phyloP scores from a whole-genome alignment of 2,329 filamentous ascomycete genomes.

The Cytospora chrysosperma region DNA sequence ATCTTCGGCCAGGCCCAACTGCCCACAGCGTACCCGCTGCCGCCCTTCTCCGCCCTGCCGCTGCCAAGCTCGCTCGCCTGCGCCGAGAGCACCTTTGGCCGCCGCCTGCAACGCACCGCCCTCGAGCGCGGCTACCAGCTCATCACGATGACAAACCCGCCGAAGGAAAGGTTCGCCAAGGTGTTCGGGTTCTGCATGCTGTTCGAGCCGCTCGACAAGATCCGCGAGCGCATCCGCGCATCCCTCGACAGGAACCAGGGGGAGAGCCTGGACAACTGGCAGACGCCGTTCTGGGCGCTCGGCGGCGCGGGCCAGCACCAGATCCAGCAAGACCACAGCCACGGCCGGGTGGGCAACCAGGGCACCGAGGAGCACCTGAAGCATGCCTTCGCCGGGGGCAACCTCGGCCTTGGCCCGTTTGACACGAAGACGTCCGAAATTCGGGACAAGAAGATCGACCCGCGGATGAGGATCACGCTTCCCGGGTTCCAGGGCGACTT shows the following conservation, averaged over 20 bases:
- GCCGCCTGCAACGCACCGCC: constrained; percentile 65
- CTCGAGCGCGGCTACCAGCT: constrained; percentile 63
- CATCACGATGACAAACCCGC: constrained; percentile 40
- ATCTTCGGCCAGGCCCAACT: constrained; percentile 28
- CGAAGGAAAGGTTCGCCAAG: constrained; percentile 12
- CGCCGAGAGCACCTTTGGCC: constrained; percentile 66
- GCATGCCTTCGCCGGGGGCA: constrained; percentile 31
- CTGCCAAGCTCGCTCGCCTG: constrained; percentile 57
- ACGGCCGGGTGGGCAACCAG: constrained; percentile 38
- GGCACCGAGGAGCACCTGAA: constrained; percentile 33
- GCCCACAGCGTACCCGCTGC: constrained; percentile 21
- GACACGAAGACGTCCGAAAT: constrained; percentile 38
- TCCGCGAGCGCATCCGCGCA: constrained; percentile 12
- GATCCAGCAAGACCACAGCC: background rate
- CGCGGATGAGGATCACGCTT: constrained; percentile 51
- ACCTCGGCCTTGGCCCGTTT: constrained; percentile 51
- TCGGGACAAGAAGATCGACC: constrained; percentile 44
- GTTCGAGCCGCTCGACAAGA: constrained; percentile 23
- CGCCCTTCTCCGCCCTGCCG: constrained; percentile 39
- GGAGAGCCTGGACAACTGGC: constrained; percentile 22
- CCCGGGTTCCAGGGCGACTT: constrained; percentile 71
- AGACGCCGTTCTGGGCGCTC: constrained; percentile 20
- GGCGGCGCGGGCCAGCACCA: constrained; percentile 22
- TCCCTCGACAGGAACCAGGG: constrained; percentile 3
- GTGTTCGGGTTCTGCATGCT: constrained; percentile 25